A percentile compares a stretch with the other conserved stretches of the same genome.
Evolutionary conservation across 169 alveolate species (phyloP).

Genomic region (Plasmodium ovale): DNA sequence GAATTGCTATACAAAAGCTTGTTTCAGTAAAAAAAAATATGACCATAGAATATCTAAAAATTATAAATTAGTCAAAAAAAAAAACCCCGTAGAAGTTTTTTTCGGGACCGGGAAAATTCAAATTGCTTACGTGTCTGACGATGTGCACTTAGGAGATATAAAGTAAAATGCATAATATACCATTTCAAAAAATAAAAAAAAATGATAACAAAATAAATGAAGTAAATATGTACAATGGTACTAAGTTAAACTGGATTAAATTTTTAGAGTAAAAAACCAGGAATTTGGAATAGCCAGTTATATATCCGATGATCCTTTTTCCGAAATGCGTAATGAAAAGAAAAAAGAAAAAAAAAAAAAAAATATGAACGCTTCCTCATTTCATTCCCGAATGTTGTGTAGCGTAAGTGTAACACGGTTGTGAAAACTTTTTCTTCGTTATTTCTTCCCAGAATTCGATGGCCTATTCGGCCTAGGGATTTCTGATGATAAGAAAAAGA

Average conservation of each 20-base stretch:
- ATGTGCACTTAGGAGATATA: slow-evolving; percentile 60
- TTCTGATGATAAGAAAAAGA: slow-evolving; percentile 55
- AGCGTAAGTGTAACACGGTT: background rate
- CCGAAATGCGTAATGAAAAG: slow-evolving; percentile 62
- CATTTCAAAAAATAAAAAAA: background rate
- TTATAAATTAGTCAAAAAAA: slow-evolving; percentile 29
- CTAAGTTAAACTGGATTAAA: background rate
- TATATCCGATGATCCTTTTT: slow-evolving; percentile 76
- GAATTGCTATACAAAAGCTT: slow-evolving; percentile 78
- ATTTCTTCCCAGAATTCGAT: slow-evolving; percentile 54
- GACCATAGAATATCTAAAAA: slow-evolving; percentile 69
- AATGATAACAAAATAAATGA: background rate
- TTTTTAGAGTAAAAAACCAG: slow-evolving; percentile 64
- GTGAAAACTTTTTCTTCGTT: background rate
- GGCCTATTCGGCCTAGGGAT: slow-evolving; percentile 75
- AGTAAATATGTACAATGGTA: background rate
- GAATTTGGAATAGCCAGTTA: slow-evolving; percentile 76
- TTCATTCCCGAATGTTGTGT: background rate
- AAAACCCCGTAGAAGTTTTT: slow-evolving; percentile 50
- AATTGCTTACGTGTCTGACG: slow-evolving; percentile 67
- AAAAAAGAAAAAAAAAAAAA: slow-evolving; percentile 19
- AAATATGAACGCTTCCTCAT: background rate
- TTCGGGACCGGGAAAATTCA: slow-evolving; percentile 74
- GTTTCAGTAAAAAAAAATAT: slow-evolving; percentile 72
- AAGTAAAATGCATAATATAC: slow-evolving; percentile 37